Evolutionary conservation across 257 asterid species (phyloP).

Genomic region (Voacanga thouarsii): DNA sequence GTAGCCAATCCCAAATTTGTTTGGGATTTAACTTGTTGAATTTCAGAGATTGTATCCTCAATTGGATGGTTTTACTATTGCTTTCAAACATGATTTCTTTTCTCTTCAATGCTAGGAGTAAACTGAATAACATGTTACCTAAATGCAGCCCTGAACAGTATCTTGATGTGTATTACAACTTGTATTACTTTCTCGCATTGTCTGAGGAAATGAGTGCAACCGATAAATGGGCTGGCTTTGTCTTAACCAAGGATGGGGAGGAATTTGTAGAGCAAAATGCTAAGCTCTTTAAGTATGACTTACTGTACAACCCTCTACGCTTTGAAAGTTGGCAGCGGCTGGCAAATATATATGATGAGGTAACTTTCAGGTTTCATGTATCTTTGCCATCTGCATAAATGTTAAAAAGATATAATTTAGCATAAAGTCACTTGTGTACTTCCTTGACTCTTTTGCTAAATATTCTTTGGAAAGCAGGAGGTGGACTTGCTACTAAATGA

Average conservation of each 20-base stretch:
- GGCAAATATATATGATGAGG: slow-evolving; percentile 96
- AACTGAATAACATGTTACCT: slow-evolving; percentile 18
- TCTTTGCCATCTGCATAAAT: slow-evolving; percentile 16
- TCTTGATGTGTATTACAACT: slow-evolving; percentile 77
- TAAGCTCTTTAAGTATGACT: slow-evolving; percentile 89
- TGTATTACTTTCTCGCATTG: slow-evolving; percentile 83
- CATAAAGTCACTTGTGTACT: background rate
- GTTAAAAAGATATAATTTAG: background rate
- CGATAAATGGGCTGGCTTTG: slow-evolving; percentile 99
- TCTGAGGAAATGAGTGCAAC: slow-evolving; percentile 93
- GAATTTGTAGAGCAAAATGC: slow-evolving; percentile 84
- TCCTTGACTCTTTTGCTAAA: background rate
- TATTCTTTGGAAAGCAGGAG: slow-evolving; percentile 57
- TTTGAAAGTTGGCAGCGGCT: slow-evolving; percentile 98
- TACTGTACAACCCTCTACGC: slow-evolving; percentile 81
- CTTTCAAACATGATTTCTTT: background rate
- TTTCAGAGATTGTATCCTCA: background rate
- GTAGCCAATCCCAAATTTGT: background rate
- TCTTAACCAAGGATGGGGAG: slow-evolving; percentile 91
- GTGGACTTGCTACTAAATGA: slow-evolving; percentile 96
- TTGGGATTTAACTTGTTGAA: background rate
- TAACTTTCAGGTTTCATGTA: slow-evolving; percentile 26
- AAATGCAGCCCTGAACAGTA: slow-evolving; percentile 81
- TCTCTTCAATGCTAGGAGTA: slow-evolving; percentile 9
- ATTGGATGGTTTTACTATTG: background rate